Conservation (phyloP, 2,329 filamentous ascomycete genomes). For the Macrophomina tecta region DNA sequence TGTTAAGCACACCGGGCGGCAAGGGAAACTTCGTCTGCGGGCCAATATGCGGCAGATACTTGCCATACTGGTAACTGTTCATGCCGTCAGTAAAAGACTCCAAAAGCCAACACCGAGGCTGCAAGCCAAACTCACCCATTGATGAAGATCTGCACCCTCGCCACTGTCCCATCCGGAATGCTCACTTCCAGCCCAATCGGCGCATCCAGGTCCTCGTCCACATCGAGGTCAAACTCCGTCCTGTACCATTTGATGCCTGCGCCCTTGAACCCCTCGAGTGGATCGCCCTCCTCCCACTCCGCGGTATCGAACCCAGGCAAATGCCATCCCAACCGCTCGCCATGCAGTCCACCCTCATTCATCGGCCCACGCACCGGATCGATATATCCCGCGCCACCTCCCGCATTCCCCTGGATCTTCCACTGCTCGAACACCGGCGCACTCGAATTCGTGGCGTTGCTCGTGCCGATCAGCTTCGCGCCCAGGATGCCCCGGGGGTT, state of each 20-base stretch:
- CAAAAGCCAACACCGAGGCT: no score
- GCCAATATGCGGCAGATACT: constrained; percentile 66
- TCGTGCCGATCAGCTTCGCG: constrained; percentile 54
- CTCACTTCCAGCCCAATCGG: constrained; percentile 62
- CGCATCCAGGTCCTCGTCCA: constrained; percentile 61
- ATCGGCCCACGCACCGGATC: constrained; percentile 63
- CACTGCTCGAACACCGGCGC: constrained; percentile 44
- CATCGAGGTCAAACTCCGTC: constrained; percentile 56
- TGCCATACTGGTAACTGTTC: constrained; percentile 58
- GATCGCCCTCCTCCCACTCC: constrained; percentile 47
- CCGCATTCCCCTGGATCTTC: constrained; percentile 65
- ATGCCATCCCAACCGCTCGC: constrained; percentile 65
- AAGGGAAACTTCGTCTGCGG: constrained; percentile 67
- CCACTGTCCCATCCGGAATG: constrained; percentile 49
- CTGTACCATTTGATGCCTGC: constrained; percentile 64
- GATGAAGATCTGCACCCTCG: constrained; percentile 63
- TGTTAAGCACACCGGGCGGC: constrained; percentile 64
- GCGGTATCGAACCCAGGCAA: constrained; percentile 61
- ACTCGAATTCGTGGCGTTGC: constrained; percentile 19
- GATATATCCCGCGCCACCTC: constrained; percentile 51
- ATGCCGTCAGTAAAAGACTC: background rate
- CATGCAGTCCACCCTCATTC: constrained; percentile 65
- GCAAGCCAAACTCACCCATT: constrained; percentile 53
- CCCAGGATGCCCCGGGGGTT: constrained; percentile 60
- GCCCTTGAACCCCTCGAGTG: constrained; percentile 51